Evolutionary conservation across 345 rosid species (phyloP).

Genomic region (Anacardium occidentale): DNA sequence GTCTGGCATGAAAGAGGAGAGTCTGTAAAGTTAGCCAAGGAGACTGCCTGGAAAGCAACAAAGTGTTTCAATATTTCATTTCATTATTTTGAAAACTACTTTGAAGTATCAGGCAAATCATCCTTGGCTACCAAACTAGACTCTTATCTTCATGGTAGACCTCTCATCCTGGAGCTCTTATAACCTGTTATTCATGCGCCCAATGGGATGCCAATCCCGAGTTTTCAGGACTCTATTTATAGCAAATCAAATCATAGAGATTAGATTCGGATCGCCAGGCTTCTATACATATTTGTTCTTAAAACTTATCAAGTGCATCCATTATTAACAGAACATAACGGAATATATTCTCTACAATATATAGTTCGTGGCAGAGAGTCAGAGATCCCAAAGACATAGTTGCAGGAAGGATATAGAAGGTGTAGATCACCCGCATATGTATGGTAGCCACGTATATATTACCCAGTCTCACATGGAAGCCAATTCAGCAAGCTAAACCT

Average conservation of each 20-base stretch:
- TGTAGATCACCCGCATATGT: too few species aligned
- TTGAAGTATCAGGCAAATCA: conserved; percentile 34
- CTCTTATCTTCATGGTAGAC: conserved; percentile 38
- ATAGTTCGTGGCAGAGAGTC: too few species aligned
- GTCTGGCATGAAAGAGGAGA: conserved; percentile 40
- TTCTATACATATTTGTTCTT: too few species aligned
- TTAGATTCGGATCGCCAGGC: too few species aligned
- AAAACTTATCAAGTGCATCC: too few species aligned
- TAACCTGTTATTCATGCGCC: not conserved
- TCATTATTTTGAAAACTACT: not conserved
- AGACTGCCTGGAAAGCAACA: conserved; percentile 33
- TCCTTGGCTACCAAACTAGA: conserved; percentile 36
- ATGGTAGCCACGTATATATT: too few species aligned
- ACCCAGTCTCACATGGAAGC: too few species aligned
- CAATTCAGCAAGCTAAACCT: too few species aligned
- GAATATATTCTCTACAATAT: too few species aligned
- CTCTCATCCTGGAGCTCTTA: conserved; percentile 15
- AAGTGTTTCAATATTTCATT: not conserved
- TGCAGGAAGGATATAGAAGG: too few species aligned
- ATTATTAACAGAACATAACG: too few species aligned
- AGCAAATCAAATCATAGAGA: not conserved
- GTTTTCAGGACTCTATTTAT: not conserved
- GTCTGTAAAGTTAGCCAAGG: conserved; percentile 39
- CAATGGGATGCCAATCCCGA: not conserved
- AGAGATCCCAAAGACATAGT: too few species aligned